A percentile compares a stretch with the other conserved stretches of the same genome.
Conservation (phyloP, 139 green algal genomes). For the Coelastrella sp. region DNA sequence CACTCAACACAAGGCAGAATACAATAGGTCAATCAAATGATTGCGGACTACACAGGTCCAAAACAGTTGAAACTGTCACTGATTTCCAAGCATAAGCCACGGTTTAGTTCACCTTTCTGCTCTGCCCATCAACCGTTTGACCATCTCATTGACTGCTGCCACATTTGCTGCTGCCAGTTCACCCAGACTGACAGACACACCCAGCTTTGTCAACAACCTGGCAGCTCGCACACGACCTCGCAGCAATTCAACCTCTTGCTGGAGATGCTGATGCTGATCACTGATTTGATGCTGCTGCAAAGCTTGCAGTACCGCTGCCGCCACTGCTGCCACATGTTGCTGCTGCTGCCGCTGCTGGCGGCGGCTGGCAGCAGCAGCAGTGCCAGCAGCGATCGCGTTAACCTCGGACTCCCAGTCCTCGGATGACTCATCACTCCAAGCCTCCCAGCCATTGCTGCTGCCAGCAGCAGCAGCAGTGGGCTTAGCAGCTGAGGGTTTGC, state of each 20-base stretch:
- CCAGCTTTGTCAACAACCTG: conserved; percentile 37
- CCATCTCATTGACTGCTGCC: conserved; percentile 7
- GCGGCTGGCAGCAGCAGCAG: neutral
- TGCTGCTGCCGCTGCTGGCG: neutral
- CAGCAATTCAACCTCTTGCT: neutral
- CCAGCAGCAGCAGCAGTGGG: neutral
- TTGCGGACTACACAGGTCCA: too few relatives aligned
- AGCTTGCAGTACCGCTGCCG: neutral
- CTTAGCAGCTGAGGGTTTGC: neutral
- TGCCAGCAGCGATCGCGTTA: neutral
- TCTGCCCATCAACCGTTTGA: conserved; percentile 12
- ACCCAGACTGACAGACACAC: neutral
- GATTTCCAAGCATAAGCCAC: too few relatives aligned
- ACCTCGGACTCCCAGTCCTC: neutral
- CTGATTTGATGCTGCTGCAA: neutral
- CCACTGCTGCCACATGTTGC: neutral
- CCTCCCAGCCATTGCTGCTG: conserved; percentile 9
- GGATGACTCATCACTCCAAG: conserved; percentile 7
- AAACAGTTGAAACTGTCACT: too few relatives aligned
- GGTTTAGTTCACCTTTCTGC: neutral
- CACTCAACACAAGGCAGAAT: too few relatives aligned
- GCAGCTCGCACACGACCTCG: neutral
- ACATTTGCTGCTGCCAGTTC: conserved; percentile 24
- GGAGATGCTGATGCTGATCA: neutral
- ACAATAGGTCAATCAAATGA: too few relatives aligned